Evolutionary conservation across 768 basidiomycete genomes (phyloP).

Genomic region (Lactarius akahatsu): DNA sequence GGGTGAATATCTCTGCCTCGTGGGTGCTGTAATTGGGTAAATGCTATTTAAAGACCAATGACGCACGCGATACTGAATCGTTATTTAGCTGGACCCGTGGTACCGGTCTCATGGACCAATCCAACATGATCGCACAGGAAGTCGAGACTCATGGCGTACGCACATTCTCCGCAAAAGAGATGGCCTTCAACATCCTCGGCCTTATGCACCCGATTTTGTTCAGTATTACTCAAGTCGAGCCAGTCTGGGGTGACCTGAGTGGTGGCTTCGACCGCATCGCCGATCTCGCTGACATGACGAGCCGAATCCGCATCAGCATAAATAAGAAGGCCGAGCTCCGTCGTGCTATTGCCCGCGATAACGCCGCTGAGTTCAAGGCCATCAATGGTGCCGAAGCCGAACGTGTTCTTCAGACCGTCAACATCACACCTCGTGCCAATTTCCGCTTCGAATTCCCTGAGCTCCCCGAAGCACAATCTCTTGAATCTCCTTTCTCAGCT

Average conservation of each 20-base stretch:
- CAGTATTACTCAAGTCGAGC: conserved; percentile 99
- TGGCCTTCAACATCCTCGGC: conserved; percentile 99
- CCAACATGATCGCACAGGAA: conserved; percentile 91
- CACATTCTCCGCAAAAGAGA: conserved; percentile 99
- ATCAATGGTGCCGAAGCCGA: conserved; percentile 90
- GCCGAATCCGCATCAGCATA: conserved; percentile 77
- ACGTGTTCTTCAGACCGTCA: conserved; percentile 85
- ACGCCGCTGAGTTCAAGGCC: conserved; percentile 92
- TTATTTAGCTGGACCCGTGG: conserved; percentile 88
- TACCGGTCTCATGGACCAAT: conserved; percentile 94
- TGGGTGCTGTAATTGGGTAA: conserved; percentile 96
- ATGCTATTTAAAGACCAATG: conserved; percentile 33
- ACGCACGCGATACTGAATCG: conserved; percentile 14
- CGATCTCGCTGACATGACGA: conserved; percentile 89
- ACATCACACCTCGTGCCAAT: conserved; percentile 95
- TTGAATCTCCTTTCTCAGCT: conserved; percentile 76
- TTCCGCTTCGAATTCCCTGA: conserved; percentile 94
- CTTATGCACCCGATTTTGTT: conserved; percentile 99
- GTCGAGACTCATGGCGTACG: conserved; percentile 91
- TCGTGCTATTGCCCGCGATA: conserved; percentile 90
- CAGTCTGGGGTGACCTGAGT: conserved; percentile 98
- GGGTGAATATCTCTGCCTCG: conserved; percentile 98
- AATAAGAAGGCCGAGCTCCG: conserved; percentile 89
- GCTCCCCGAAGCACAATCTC: conserved; percentile 67
- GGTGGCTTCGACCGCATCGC: conserved; percentile 98